Evolutionary conservation across 1,284 basidiomycete genomes (phyloP), one percentile per base, ranked within the genome.

Genomic region (Apiotrichum gracile): DNA sequence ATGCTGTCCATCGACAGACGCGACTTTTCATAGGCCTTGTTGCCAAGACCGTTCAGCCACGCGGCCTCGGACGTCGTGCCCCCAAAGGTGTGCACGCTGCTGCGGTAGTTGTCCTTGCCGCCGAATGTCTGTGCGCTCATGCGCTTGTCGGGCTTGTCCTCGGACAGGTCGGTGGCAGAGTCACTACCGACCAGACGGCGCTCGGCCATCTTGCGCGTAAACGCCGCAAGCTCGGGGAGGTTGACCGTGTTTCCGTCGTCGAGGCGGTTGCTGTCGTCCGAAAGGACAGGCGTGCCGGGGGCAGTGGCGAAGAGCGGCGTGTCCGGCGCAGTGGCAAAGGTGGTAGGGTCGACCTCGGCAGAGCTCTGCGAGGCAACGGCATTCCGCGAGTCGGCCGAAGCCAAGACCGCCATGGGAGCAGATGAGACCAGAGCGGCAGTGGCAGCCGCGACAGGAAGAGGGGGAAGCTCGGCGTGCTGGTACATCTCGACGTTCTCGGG

Each of bases 401-500:
- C n/a, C 24, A 14, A 5, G 5, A 27, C 8, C n/a, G 16, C 26
- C 24, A 43, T 13, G 10, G 25, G 26, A 7, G 41, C 16, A 16
- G 41, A 27, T 6, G 26, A 19, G 26, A 29, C 31, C 7, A 24
- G n/a, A 8, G 17, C 41, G n/a, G 29, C 19, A 29, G 17, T 4
- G 4, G 24, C 9, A 5, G 2, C 44, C 16, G 26, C 31, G 14
- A 22, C 24, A 4, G 53, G 53, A 16, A 54, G 42, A 9, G 53
- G 53, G 5, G 53, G 53, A 2, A 54, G 53, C 24, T 26, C 39
- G 21, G 53, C 53, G 44, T 43, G 21, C 42, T 54, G 26, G 53
- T 54, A 54, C 27, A 40, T 44, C 43, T 40, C 48, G 14, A 54
- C 38, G 31, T 50, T 34, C 17, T 44, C 43, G n/a, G 39, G 53